Percentiles rank a stretch among this genome's conserved stretches.
These are phyloP conservation scores for Histomonas meleagridis DNA, from an alignment of 208 protist genomes.

Conservation along the genomic window DNA sequence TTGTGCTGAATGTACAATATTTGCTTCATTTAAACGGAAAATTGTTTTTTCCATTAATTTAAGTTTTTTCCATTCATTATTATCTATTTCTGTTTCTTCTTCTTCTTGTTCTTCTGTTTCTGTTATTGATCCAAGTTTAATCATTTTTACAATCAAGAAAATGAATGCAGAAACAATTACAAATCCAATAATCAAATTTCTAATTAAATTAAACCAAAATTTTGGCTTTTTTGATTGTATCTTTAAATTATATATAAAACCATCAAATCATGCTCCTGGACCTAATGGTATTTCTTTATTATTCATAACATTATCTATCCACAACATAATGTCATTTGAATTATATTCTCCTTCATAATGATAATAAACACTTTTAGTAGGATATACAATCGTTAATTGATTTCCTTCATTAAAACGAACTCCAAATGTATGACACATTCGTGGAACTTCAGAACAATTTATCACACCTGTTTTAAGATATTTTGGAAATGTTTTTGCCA, in stretches of 20 bases:
- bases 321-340: background rate
- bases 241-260: background rate
- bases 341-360: background rate
- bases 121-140: background rate
- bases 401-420: background rate
- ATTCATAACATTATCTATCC: background rate
- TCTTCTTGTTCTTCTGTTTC: background rate
- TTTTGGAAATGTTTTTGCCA: background rate
- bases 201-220: background rate
- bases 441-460: background rate
- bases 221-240: background rate
- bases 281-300: background rate
- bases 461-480: background rate
- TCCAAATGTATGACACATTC: background rate
- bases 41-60: no score
- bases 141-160: background rate
- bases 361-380: background rate
- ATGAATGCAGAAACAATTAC: background rate
- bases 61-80: no score
- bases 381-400: background rate
- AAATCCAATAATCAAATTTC: background rate
- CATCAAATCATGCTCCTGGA: background rate
- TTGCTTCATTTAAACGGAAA: no score
- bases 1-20: no score
- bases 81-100: no score